Evolutionary conservation across 306 rosid genomes (phyloP).

Genomic region (Trichosanthes cucumerina): DNA sequence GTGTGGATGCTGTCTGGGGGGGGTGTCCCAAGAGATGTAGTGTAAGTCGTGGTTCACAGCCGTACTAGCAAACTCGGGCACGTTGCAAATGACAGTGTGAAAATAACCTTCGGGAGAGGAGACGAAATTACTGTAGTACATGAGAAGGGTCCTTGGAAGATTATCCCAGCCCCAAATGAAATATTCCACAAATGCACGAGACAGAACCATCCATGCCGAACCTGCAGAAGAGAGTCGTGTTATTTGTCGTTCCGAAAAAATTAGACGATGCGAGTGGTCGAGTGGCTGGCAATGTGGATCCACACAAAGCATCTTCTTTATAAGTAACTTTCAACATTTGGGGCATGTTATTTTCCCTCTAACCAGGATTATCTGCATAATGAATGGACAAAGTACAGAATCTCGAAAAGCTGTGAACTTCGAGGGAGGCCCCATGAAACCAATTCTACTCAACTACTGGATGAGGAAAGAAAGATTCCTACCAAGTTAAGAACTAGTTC

Average conservation of each 20-base stretch:
- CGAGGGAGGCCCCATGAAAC: not conserved
- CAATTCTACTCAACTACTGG: not conserved
- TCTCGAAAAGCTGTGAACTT: not conserved
- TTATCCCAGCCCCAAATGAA: slow-evolving; percentile 93
- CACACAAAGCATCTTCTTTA: not conserved
- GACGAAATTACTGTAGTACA: slow-evolving; percentile 84
- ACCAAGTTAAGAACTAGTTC: not conserved
- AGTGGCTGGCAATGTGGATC: not conserved
- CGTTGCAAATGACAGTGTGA: slow-evolving; percentile 83
- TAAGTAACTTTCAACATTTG: not conserved
- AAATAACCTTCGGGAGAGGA: slow-evolving; percentile 96
- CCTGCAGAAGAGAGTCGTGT: slow-evolving; percentile 34
- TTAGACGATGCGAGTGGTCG: not conserved
- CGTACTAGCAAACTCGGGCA: slow-evolving; percentile 55
- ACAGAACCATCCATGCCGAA: slow-evolving; percentile 91
- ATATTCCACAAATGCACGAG: slow-evolving; percentile 69
- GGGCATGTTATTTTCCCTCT: not conserved
- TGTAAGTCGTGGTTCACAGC: slow-evolving; percentile 71
- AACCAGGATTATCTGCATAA: not conserved
- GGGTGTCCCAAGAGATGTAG: slow-evolving; percentile 81
- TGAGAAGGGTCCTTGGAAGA: slow-evolving; percentile 83
- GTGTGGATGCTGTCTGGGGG: slow-evolving; percentile 87
- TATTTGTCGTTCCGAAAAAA: not conserved
- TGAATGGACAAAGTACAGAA: not conserved
- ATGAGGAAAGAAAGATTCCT: not conserved